Conservation (phyloP, 257 asterid genomes). For the Euphrasia confusa region DNA sequence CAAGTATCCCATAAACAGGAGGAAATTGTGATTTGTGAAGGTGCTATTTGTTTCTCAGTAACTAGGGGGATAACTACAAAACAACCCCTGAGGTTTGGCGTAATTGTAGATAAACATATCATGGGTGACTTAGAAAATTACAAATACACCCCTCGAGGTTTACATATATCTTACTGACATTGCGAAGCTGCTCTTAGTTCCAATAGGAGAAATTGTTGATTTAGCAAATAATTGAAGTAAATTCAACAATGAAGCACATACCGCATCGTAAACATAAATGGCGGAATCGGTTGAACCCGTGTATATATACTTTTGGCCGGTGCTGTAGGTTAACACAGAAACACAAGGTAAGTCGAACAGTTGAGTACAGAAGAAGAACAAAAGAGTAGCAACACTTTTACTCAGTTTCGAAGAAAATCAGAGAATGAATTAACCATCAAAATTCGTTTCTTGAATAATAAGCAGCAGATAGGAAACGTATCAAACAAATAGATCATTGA, state of each 20-base stretch:
- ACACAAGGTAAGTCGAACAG: conserved; percentile 9
- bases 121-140: too few species aligned
- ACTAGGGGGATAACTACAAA: neutral
- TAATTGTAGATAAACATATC: too few species aligned
- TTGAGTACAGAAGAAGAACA: neutral
- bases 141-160: neutral
- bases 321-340: conserved; percentile 49
- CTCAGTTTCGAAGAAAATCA: neutral
- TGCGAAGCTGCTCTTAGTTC: neutral
- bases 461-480: neutral
- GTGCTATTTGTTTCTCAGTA: neutral
- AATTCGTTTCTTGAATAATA: conserved; percentile 4
- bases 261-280: conserved; percentile 78
- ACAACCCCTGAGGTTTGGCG: neutral
- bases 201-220: neutral
- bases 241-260: conserved; percentile 27
- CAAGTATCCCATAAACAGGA: too few species aligned
- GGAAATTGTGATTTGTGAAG: too few species aligned
- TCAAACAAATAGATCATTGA: conserved; percentile 3
- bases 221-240: neutral
- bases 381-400: neutral
- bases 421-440: neutral
- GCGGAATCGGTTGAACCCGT: conserved; percentile 81
- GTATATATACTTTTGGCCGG: conserved; percentile 85
- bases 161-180: neutral